Percentiles rank a stretch among this genome's conserved stretches.
Conservation (phyloP, 2,329 filamentous ascomycete genomes). For the Fusarium nanum region DNA sequence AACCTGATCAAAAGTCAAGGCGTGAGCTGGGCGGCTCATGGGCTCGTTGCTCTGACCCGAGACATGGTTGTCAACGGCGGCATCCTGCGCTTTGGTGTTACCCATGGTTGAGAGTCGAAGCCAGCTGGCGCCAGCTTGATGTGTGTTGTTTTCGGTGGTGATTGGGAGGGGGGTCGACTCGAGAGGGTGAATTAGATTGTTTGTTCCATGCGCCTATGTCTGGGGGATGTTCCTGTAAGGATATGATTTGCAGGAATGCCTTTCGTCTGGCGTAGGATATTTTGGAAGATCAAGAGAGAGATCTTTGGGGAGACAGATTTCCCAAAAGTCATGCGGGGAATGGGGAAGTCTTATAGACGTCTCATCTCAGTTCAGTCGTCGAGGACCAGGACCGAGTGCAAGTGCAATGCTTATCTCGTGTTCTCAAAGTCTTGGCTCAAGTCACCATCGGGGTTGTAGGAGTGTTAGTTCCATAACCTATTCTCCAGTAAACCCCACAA, state of each 20-base stretch:
- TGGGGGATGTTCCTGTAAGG: slow-evolving; percentile 34
- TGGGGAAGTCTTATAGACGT: slow-evolving; percentile 43
- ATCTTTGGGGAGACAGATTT: slow-evolving; percentile 29
- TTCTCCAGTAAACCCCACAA: slow-evolving; percentile 39
- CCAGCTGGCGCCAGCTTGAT: slow-evolving; percentile 30
- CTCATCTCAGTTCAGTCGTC: not conserved
- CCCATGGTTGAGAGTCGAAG: slow-evolving; percentile 36
- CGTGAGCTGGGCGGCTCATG: slow-evolving; percentile 68
- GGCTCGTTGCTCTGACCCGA: slow-evolving; percentile 52
- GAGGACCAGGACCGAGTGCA: slow-evolving; percentile 3
- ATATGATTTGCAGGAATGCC: slow-evolving; percentile 35
- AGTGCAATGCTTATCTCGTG: slow-evolving; percentile 36
- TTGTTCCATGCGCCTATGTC: slow-evolving; percentile 33
- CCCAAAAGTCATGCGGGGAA: slow-evolving; percentile 28
- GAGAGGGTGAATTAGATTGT: slow-evolving; percentile 5
- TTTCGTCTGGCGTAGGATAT: slow-evolving; percentile 38
- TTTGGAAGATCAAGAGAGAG: slow-evolving; percentile 25
- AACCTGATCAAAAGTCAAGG: slow-evolving; percentile 61
- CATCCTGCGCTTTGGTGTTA: slow-evolving; percentile 30
- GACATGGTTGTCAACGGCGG: slow-evolving; percentile 43
- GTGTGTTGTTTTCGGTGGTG: not conserved
- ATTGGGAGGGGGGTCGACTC: slow-evolving; percentile 7
- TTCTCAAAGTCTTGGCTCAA: slow-evolving; percentile 26
- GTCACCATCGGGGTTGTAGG: slow-evolving; percentile 32
- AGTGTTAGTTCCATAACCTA: slow-evolving; percentile 13